phyloP scores from a whole-genome alignment of 257 asterid genomes.

The Pogostemon cablin region DNA sequence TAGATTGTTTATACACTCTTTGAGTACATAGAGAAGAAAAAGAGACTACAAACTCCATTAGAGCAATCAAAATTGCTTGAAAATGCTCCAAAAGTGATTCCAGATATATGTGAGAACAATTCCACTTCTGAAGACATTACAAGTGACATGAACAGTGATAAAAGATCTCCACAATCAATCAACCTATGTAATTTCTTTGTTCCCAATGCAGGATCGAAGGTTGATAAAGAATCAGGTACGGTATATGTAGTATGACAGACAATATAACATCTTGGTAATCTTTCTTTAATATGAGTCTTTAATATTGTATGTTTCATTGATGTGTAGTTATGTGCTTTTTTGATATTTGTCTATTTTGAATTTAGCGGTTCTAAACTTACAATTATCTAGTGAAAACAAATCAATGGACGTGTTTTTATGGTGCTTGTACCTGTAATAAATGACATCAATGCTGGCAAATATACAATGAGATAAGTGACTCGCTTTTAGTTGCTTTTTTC shows the following conservation, averaged over 20 bases:
- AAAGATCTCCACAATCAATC: too few relatives aligned
- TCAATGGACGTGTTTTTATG: neutral
- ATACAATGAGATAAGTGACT: neutral
- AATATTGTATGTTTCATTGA: neutral
- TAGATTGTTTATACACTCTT: constrained; percentile 35
- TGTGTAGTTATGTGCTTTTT: neutral
- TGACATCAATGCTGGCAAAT: neutral
- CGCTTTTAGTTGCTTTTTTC: neutral
- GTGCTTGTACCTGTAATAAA: neutral
- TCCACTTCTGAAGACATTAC: too few relatives aligned
- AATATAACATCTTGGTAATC: neutral
- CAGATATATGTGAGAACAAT: too few relatives aligned
- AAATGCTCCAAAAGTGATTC: too few relatives aligned
- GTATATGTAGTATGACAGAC: neutral
- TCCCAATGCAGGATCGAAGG: too few relatives aligned
- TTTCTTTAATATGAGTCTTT: neutral
- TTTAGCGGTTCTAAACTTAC: neutral
- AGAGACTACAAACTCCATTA: constrained; percentile 49
- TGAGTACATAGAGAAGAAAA: constrained; percentile 52
- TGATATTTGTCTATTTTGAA: neutral
- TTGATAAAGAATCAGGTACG: neutral
- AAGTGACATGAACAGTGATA: too few relatives aligned
- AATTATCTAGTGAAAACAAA: neutral
- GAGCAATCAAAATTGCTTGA: constrained; percentile 33
- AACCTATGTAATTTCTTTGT: too few relatives aligned